phyloP scores from a whole-genome alignment of 2,329 filamentous ascomycete species.

The Ceratocystis lukuohia region DNA sequence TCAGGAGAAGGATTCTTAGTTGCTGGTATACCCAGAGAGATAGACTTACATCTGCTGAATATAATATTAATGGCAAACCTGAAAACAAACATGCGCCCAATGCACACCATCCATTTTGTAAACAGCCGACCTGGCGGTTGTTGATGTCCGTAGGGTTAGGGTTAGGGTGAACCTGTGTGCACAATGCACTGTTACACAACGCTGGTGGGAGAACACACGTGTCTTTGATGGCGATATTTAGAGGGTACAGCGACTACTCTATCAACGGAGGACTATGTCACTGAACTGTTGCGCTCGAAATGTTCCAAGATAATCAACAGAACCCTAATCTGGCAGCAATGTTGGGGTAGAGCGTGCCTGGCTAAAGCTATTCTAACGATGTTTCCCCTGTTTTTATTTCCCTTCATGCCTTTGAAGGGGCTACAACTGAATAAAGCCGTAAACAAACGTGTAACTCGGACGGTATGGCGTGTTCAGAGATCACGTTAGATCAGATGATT shows the following conservation, averaged over 20 bases:
- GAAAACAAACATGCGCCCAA: not conserved
- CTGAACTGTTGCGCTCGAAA: no score
- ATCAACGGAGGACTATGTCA: no score
- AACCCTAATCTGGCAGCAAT: no score
- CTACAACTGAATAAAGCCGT: not conserved
- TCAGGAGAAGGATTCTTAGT: not conserved
- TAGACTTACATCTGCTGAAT: slow-evolving; percentile 5
- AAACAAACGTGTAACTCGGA: not conserved
- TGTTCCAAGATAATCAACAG: no score
- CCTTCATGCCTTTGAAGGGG: not conserved
- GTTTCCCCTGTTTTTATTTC: not conserved
- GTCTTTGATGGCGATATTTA: no score
- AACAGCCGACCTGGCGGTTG: not conserved
- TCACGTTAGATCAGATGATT: not conserved
- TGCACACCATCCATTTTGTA: not conserved
- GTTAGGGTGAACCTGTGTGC: no score
- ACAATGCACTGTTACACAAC: no score
- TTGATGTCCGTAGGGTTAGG: no score
- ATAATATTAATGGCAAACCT: slow-evolving; percentile 2
- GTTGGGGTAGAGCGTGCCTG: no score
- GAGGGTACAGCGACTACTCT: no score
- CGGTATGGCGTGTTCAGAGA: not conserved
- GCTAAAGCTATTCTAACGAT: no score
- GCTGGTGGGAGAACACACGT: no score
- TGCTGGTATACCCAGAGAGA: slow-evolving; percentile 2